Evolutionary conservation across 164 flowering plant species (phyloP).

Genomic region (Vitis riparia): DNA sequence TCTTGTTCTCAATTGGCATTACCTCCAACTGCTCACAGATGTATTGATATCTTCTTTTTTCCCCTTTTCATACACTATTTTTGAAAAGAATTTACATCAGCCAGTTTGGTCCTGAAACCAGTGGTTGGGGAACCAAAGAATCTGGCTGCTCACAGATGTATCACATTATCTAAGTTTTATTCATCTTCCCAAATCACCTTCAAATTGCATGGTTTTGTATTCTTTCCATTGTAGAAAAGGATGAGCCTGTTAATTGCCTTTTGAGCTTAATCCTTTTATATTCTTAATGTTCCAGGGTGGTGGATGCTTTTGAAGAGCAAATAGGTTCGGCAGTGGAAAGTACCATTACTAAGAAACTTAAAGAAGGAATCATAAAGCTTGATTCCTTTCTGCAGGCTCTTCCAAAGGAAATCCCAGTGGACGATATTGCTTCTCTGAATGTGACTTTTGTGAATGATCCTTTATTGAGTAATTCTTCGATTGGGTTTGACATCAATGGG

Average conservation of each 20-base stretch:
- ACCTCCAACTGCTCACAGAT: too few relatives aligned
- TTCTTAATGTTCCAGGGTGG: constrained; percentile 44
- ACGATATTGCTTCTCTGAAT: constrained; percentile 67
- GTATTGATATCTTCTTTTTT: too few relatives aligned
- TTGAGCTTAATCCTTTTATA: background rate
- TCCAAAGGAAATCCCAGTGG: constrained; percentile 68
- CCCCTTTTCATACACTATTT: too few relatives aligned
- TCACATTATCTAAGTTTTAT: background rate
- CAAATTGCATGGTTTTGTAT: background rate
- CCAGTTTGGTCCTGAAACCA: background rate
- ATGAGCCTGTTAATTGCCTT: background rate
- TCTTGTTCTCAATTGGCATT: background rate
- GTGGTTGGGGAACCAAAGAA: background rate
- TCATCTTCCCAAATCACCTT: background rate
- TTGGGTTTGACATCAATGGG: constrained; percentile 80
- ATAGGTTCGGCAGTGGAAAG: constrained; percentile 75
- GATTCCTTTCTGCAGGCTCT: constrained; percentile 62
- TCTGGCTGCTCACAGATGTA: too few relatives aligned
- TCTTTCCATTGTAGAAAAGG: background rate
- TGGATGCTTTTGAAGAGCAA: constrained; percentile 75
- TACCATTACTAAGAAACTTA: constrained; percentile 63
- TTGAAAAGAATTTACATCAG: background rate
- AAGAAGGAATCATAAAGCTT: constrained; percentile 62
- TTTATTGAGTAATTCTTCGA: constrained; percentile 50
- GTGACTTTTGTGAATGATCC: constrained; percentile 66